A percentile compares a stretch with the other conserved stretches of the same genome.
Evolutionary conservation across 140 eudicot genomes (phyloP).

Genomic region (Eryngium alpinum): DNA sequence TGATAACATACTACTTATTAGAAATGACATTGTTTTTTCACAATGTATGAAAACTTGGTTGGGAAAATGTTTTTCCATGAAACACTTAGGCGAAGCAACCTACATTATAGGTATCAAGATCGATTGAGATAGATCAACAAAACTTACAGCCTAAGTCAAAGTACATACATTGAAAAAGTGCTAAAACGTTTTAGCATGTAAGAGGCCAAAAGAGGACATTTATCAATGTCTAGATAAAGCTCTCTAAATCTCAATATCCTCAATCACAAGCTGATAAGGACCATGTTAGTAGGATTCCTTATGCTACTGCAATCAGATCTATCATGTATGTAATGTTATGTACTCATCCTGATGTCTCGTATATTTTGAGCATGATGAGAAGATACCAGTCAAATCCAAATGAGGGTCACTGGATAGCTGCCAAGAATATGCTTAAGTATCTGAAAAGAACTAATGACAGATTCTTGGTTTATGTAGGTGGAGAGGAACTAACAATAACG

Average conservation of each 20-base stretch:
- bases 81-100: conserved; percentile 6
- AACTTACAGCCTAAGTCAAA: neutral
- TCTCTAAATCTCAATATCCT: neutral
- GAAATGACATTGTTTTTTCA: neutral
- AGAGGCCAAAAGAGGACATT: neutral
- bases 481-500: neutral
- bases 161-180: neutral
- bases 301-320: neutral
- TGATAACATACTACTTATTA: conserved; percentile 1
- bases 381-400: neutral
- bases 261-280: neutral
- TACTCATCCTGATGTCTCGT: neutral
- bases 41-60: neutral
- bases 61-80: conserved; percentile 4
- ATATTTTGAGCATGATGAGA: neutral
- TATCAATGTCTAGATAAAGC: neutral
- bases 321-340: neutral
- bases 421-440: neutral
- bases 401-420: neutral
- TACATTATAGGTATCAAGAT: conserved; percentile 17
- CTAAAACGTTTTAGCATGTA: neutral
- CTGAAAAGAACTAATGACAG: too few relatives aligned
- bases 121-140: conserved; percentile 16
- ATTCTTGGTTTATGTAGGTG: conserved; percentile 17
- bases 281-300: conserved; percentile 4